phyloP scores from a whole-genome alignment of 2,329 filamentous ascomycete genomes.

The Botrytis medusae region DNA sequence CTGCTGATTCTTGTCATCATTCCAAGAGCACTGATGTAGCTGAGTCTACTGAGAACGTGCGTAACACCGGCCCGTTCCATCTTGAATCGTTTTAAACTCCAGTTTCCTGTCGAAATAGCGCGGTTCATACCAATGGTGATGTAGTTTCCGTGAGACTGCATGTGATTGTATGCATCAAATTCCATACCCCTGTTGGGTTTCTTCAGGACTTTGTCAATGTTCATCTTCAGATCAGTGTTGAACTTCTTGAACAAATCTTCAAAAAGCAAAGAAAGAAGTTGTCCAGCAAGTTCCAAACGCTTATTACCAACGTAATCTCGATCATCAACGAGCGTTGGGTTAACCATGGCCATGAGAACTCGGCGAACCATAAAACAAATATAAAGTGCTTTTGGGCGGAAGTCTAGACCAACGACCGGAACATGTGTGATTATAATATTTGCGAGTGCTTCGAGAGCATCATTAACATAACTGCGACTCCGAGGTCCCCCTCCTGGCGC shows the following conservation, averaged over 20 bases:
- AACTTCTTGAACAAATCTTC: slow-evolving; percentile 99
- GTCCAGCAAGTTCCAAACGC: slow-evolving; percentile 88
- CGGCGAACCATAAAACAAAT: slow-evolving; percentile 96
- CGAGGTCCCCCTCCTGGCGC: slow-evolving; percentile 50
- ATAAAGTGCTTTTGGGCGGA: slow-evolving; percentile 95
- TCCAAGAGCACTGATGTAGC: slow-evolving; percentile 92
- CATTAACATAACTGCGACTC: slow-evolving; percentile 79
- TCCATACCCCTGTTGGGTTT: slow-evolving; percentile 87
- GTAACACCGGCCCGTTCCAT: slow-evolving; percentile 98
- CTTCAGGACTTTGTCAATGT: slow-evolving; percentile 92
- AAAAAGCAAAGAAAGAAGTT: slow-evolving; percentile 89
- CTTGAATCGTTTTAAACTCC: slow-evolving; percentile 96
- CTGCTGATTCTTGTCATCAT: slow-evolving; percentile 99
- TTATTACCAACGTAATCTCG: slow-evolving; percentile 99
- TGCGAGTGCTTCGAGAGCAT: slow-evolving; percentile 88
- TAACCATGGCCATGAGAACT: slow-evolving; percentile 89
- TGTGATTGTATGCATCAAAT: slow-evolving; percentile 82
- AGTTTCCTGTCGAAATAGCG: slow-evolving; percentile 96
- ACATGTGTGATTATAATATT: slow-evolving; percentile 95
- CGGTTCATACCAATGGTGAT: slow-evolving; percentile 94
- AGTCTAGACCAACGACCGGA: slow-evolving; percentile 85
- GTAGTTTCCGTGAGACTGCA: slow-evolving; percentile 78
- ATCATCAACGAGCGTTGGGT: slow-evolving; percentile 88
- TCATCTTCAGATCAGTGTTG: slow-evolving; percentile 82
- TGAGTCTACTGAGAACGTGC: slow-evolving; percentile 90